phyloP scores from a whole-genome alignment of 345 rosid species.

The Reutealis trisperma region DNA sequence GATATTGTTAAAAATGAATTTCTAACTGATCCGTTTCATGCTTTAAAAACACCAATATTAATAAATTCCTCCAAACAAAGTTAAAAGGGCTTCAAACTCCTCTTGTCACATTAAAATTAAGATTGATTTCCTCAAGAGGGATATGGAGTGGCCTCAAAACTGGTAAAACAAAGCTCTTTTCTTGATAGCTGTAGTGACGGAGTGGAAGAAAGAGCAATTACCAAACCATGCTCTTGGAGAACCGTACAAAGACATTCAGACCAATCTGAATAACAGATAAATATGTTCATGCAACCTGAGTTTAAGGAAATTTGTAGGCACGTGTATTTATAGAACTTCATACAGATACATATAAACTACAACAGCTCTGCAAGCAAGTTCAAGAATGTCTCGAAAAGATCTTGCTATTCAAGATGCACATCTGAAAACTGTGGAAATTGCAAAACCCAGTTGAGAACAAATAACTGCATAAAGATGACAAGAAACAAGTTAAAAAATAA shows the following conservation, averaged over 20 bases:
- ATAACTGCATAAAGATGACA: neutral
- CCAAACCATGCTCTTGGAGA: neutral
- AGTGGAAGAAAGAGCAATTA: neutral
- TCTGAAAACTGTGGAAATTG: slow-evolving; percentile 8
- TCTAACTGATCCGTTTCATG: neutral
- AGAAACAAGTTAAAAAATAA: slow-evolving; percentile 13
- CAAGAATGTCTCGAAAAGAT: neutral
- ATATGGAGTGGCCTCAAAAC: neutral
- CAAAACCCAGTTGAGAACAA: neutral
- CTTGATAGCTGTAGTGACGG: neutral
- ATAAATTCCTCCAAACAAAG: neutral
- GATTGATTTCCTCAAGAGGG: neutral
- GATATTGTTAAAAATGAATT: neutral
- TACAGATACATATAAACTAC: neutral
- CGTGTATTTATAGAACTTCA: neutral
- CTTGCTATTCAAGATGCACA: neutral
- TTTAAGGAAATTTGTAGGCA: neutral
- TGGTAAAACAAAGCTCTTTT: neutral
- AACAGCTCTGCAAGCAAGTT: neutral
- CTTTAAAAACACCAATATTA: neutral
- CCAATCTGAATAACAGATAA: neutral
- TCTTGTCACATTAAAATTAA: neutral
- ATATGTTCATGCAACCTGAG: neutral
- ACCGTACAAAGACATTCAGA: neutral
- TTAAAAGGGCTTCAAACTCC: neutral